Conservation (phyloP, 2,329 filamentous ascomycete species). For the Botrytis aclada region DNA sequence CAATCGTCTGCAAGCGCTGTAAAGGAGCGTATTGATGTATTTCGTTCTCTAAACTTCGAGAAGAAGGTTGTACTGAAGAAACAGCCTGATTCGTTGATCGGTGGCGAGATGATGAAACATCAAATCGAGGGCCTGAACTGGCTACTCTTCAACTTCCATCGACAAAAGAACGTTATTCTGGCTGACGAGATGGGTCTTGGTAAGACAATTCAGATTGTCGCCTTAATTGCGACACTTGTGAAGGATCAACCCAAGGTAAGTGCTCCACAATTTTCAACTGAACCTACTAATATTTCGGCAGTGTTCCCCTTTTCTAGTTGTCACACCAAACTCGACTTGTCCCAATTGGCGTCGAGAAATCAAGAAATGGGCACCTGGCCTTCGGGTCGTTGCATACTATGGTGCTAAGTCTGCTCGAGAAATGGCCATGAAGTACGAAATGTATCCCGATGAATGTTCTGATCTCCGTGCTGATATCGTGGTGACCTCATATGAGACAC, state of each 20-base stretch:
- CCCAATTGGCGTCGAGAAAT: constrained; percentile 98
- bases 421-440: constrained; percentile 76
- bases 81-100: constrained; percentile 71
- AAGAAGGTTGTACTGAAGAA: constrained; percentile 61
- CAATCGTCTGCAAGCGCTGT: constrained; percentile 56
- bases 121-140: constrained; percentile 93
- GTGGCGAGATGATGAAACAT: constrained; percentile 87
- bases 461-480: constrained; percentile 86
- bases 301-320: constrained; percentile 89
- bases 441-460: constrained; percentile 65
- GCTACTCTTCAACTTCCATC: constrained; percentile 87
- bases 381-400: constrained; percentile 91
- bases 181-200: constrained; percentile 98
- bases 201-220: constrained; percentile 92
- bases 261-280: constrained; percentile 44
- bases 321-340: constrained; percentile 92
- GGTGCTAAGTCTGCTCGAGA: constrained; percentile 72
- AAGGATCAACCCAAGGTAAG: constrained; percentile 52
- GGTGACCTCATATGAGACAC: constrained; percentile 91
- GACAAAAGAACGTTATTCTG: constrained; percentile 79
- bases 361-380: constrained; percentile 82
- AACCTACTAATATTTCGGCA: constrained; percentile 44
- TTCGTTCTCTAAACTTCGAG: constrained; percentile 63
- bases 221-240: constrained; percentile 71
- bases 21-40: constrained; percentile 64